Evolutionary conservation across 805 yeast genomes (phyloP).

Genomic region (Pichia eremophila): DNA sequence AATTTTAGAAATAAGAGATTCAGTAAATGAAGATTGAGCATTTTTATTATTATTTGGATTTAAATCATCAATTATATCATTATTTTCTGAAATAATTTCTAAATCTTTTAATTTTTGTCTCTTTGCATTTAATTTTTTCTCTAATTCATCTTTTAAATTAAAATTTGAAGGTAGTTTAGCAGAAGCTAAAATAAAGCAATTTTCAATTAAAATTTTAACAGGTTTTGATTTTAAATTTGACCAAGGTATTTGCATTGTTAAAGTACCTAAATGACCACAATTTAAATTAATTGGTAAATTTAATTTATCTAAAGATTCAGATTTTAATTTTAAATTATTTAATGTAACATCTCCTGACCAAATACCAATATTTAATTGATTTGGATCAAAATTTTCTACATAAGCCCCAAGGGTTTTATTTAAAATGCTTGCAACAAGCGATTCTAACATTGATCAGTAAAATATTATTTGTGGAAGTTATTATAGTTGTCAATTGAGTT

Average conservation of each 20-base stretch:
- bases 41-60: slow-evolving; percentile 29
- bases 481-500: background rate
- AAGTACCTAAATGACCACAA: slow-evolving; percentile 83
- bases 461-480: background rate
- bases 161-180: slow-evolving; percentile 56
- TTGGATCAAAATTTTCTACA: slow-evolving; percentile 92
- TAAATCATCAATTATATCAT: slow-evolving; percentile 18
- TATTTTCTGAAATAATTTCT: slow-evolving; percentile 47
- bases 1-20: slow-evolving; percentile 77
- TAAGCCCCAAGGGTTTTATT: slow-evolving; percentile 61
- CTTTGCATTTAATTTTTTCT: slow-evolving; percentile 53
- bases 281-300: slow-evolving; percentile 79
- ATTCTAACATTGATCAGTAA: slow-evolving; percentile 55
- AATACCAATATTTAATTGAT: slow-evolving; percentile 88
- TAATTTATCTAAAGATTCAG: slow-evolving; percentile 82
- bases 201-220: slow-evolving; percentile 77
- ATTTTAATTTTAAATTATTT: slow-evolving; percentile 65
- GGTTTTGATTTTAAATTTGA: slow-evolving; percentile 88
- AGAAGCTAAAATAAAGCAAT: slow-evolving; percentile 72
- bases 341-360: slow-evolving; percentile 97
- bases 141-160: slow-evolving; percentile 48
- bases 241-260: slow-evolving; percentile 94
- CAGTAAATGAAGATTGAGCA: slow-evolving; percentile 70
- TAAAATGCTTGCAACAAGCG: slow-evolving; percentile 53
- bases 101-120: slow-evolving; percentile 57